Evolutionary conservation across 2,329 filamentous ascomycete genomes (phyloP).

Genomic region (Penicillium nordicum): DNA sequence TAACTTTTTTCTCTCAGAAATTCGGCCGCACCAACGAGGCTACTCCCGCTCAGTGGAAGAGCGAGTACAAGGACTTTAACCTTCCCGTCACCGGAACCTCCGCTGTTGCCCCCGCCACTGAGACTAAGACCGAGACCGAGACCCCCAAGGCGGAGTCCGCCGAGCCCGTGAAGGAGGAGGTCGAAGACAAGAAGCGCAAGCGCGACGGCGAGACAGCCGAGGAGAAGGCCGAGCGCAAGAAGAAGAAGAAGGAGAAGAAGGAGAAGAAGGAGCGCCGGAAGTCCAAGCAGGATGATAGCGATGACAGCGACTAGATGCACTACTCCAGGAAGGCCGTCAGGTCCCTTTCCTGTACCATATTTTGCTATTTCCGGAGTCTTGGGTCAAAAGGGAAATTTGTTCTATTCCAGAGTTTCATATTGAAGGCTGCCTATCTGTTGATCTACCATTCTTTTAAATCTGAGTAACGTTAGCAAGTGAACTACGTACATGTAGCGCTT

Average conservation of each 20-base stretch:
- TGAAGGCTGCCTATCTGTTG: slow-evolving; percentile 19
- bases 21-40: slow-evolving; percentile 87
- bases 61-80: slow-evolving; percentile 87
- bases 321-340: slow-evolving; percentile 26
- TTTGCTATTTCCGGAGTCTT: slow-evolving; percentile 38
- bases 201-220: slow-evolving; percentile 55
- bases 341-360: slow-evolving; percentile 43
- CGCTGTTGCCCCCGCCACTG: slow-evolving; percentile 38
- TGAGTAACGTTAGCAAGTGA: not conserved
- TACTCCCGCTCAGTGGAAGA: slow-evolving; percentile 89
- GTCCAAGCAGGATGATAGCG: slow-evolving; percentile 74
- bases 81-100: slow-evolving; percentile 48
- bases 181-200: slow-evolving; percentile 52
- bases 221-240: slow-evolving; percentile 49
- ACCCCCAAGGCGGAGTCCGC: slow-evolving; percentile 17
- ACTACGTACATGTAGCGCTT: not conserved
- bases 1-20: slow-evolving; percentile 51
- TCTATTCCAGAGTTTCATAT: slow-evolving; percentile 27
- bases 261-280: slow-evolving; percentile 69
- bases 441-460: slow-evolving; percentile 7
- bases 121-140: slow-evolving; percentile 21
- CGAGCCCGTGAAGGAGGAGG: slow-evolving; percentile 40
- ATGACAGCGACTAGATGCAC: slow-evolving; percentile 42
- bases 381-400: slow-evolving; percentile 37
- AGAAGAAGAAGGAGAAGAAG: slow-evolving; percentile 54